phyloP scores from a whole-genome alignment of 305 asterid species.

The Stenogyne calaminthoides region DNA sequence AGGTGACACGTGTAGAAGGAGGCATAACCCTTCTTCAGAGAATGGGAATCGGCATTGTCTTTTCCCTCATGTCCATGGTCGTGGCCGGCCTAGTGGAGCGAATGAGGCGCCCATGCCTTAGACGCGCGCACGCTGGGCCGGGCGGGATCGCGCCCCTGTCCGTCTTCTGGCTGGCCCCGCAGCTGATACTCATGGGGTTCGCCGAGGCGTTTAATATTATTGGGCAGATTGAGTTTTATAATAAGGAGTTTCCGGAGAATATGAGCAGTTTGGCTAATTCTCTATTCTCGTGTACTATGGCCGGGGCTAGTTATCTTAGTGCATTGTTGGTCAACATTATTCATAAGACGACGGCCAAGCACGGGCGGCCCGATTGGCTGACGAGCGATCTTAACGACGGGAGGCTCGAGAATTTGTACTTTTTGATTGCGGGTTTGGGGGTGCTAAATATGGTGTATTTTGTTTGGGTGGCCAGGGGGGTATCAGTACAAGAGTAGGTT shows the following conservation, averaged over 20 bases:
- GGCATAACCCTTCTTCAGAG: constrained; percentile 79
- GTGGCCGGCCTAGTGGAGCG: constrained; percentile 63
- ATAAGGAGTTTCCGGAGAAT: constrained; percentile 81
- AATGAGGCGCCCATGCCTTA: constrained; percentile 48
- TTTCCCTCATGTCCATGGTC: constrained; percentile 63
- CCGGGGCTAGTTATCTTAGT: constrained; percentile 72
- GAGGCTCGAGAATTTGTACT: constrained; percentile 61
- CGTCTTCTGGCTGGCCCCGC: constrained; percentile 88
- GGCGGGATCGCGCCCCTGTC: constrained; percentile 57
- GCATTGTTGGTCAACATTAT: constrained; percentile 57
- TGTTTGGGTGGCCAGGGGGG: constrained; percentile 47
- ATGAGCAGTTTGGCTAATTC: constrained; percentile 89
- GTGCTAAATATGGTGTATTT: constrained; percentile 64
- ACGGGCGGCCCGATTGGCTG: constrained; percentile 76
- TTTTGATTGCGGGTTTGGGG: constrained; percentile 65
- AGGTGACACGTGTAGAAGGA: constrained; percentile 53
- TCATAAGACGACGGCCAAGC: constrained; percentile 55
- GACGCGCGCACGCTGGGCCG: constrained; percentile 23
- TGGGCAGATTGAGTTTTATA: constrained; percentile 86
- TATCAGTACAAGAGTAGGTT: constrained; percentile 63
- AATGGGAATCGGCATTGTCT: constrained; percentile 67
- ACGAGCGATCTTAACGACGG: constrained; percentile 66
- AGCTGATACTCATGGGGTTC: constrained; percentile 86
- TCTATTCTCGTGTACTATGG: constrained; percentile 60
- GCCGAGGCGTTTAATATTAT: constrained; percentile 82